phyloP scores from a whole-genome alignment of 768 basidiomycete genomes.

The Suillus subluteus region DNA sequence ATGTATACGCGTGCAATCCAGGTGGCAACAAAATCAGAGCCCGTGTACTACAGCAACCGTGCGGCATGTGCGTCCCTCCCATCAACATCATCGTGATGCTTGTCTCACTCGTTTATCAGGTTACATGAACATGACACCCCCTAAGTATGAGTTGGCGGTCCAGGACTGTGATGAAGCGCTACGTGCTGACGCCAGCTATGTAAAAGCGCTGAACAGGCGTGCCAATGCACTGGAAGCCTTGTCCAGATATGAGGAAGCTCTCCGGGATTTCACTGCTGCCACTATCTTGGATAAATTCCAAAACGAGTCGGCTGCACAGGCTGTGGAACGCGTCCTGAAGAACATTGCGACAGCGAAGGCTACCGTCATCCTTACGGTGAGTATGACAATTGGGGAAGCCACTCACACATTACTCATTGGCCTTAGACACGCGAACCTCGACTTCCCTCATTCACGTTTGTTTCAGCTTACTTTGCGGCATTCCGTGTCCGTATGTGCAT shows the following conservation, averaged over 20 bases:
- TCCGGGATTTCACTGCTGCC: slow-evolving; percentile 94
- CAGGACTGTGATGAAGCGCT: slow-evolving; percentile 90
- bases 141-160: slow-evolving; percentile 81
- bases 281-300: slow-evolving; percentile 94
- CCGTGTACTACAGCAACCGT: slow-evolving; percentile 96
- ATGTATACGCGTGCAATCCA: slow-evolving; percentile 78
- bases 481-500: slow-evolving; percentile 80
- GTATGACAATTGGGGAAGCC: slow-evolving; percentile 20
- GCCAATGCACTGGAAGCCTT: slow-evolving; percentile 84
- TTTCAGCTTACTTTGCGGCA: slow-evolving; percentile 94
- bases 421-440: slow-evolving; percentile 68
- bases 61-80: slow-evolving; percentile 77
- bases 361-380: slow-evolving; percentile 68
- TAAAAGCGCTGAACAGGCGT: slow-evolving; percentile 90
- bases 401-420: not conserved
- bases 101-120: slow-evolving; percentile 37
- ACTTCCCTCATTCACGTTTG: slow-evolving; percentile 88
- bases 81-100: not conserved
- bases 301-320: slow-evolving; percentile 73
- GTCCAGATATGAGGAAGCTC: slow-evolving; percentile 70
- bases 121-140: slow-evolving; percentile 90
- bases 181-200: slow-evolving; percentile 78
- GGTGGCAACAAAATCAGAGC: slow-evolving; percentile 77
- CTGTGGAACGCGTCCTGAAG: slow-evolving; percentile 94
- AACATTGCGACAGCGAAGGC: slow-evolving; percentile 76